Conservation (phyloP, 441 rosid genomes). For the Jatropha podagrica region DNA sequence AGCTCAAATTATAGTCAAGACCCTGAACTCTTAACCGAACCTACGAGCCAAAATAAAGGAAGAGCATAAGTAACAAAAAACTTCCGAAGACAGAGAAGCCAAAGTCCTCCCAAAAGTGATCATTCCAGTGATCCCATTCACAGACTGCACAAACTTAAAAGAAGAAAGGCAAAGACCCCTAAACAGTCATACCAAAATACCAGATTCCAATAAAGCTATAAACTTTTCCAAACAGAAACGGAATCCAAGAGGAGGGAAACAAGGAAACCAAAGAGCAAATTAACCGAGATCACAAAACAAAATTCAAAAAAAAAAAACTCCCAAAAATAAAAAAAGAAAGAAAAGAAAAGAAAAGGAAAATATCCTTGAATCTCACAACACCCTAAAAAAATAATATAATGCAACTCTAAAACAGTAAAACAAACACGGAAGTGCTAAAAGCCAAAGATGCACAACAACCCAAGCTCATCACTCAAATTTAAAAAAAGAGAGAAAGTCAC, state of each 20-base stretch:
- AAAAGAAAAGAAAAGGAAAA: neutral
- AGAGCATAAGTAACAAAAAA: neutral
- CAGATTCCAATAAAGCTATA: slow-evolving; percentile 45
- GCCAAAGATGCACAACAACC: slow-evolving; percentile 15
- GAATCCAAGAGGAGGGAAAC: slow-evolving; percentile 40
- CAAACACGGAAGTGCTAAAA: slow-evolving; percentile 1
- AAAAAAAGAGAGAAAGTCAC: slow-evolving; percentile 7
- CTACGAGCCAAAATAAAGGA: neutral
- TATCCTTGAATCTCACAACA: slow-evolving; percentile 1
- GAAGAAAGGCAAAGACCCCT: slow-evolving; percentile 25
- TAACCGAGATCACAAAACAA: slow-evolving; percentile 24
- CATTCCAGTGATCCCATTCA: neutral
- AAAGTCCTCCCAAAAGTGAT: slow-evolving; percentile 11
- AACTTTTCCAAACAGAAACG: slow-evolving; percentile 37
- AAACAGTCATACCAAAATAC: slow-evolving; percentile 25
- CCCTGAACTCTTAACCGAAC: slow-evolving; percentile 1
- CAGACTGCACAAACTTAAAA: slow-evolving; percentile 24
- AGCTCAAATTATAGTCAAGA: neutral
- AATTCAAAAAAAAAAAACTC: slow-evolving; percentile 19
- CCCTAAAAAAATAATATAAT: no score
- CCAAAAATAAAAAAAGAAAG: no score
- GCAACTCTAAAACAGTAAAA: neutral
- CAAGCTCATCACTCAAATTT: neutral
- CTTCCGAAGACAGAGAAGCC: slow-evolving; percentile 4
- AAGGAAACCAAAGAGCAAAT: slow-evolving; percentile 21